Base-by-base conservation (phyloP, 768 basidiomycete species). In the Wakefieldia striispora region DNA sequence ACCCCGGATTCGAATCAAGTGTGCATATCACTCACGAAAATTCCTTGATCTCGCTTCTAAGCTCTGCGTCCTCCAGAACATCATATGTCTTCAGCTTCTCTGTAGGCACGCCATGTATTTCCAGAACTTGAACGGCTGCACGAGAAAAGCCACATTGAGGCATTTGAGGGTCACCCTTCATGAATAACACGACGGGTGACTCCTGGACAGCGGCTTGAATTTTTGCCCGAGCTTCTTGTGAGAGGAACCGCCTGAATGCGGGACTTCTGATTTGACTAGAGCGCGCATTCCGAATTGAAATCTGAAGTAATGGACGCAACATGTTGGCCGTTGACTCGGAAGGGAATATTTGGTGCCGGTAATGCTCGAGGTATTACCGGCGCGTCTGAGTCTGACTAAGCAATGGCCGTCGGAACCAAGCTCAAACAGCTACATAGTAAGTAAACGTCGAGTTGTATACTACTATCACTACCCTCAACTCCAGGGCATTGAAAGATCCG, bases 121-220 rank as follows among this genome's bases (percentile, higher is more conserved):
- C 90, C 43, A 99, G 77, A 40, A 97, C 83, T 66, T 97, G 95
- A 26, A 93, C 80, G 1, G 88, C 93, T 0, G 95, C 95, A 43
- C 95, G 81, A 16, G 94, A 97, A 79, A 98, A 99, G 12, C 95
- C 95, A 53, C 95, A 98, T 60, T 93, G 84, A 2, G 95, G 95
- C 6, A 75, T 65, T 20, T 83, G 77, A 0, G 90, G 92, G 14
- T 88, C 92, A 10, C 97, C 97, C 66, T 99, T 99, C 95, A 99
- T 98, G 75, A 99, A 98, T 5, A 98, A 74, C 1, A 99, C 97
- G 6, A 98, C 79, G 0, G 94, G 94, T 38, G 80, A 81, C 1
- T 78, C 72, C 8, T 76, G 70, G 23, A 98, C 79, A 3, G 94
- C 93, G 57, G 81, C 68, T 64, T 88, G 79, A n/a, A 91, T 81